These are phyloP conservation scores for Mycena filopes DNA, from an alignment of 768 basidiomycete species.

Conservation along the genomic window DNA sequence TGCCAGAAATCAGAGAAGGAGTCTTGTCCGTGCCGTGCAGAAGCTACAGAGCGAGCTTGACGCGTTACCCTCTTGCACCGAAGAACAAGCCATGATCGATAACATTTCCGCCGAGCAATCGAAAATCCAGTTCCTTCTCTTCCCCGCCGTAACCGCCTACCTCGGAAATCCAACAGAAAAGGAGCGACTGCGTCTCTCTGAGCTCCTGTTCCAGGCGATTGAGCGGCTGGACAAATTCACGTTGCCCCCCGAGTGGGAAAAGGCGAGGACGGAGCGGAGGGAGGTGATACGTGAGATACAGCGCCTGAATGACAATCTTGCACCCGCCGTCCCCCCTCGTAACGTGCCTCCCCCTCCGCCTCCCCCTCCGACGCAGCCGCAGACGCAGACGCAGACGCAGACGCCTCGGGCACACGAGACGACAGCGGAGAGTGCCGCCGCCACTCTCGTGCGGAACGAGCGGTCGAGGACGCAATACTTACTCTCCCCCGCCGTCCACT, in stretches of 20 bases:
- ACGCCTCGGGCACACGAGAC: too few relatives aligned
- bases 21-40: conserved; percentile 5
- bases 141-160: conserved; percentile 20
- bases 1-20: conserved; percentile 10
- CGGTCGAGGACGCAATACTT: conserved; percentile 6
- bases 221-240: conserved; percentile 14
- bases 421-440: neutral
- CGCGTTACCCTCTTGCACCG: conserved; percentile 10
- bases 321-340: neutral
- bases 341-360: neutral
- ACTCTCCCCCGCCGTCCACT: conserved; percentile 5
- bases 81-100: conserved; percentile 19
- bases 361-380: too few relatives aligned
- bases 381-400: too few relatives aligned
- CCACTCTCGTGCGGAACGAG: neutral
- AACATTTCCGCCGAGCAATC: conserved; percentile 13
- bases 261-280: conserved; percentile 7
- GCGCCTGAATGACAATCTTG: conserved; percentile 2
- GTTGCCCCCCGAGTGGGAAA: conserved; percentile 11
- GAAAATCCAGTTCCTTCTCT: conserved; percentile 9
- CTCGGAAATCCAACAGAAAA: conserved; percentile 11
- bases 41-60: conserved; percentile 15
- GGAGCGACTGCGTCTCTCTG: conserved; percentile 19
- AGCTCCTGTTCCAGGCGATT: conserved; percentile 5
- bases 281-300: conserved; percentile 17